phyloP scores from a whole-genome alignment of 2,329 filamentous ascomycete species.

The Mycosphaerelloides madeirae region DNA sequence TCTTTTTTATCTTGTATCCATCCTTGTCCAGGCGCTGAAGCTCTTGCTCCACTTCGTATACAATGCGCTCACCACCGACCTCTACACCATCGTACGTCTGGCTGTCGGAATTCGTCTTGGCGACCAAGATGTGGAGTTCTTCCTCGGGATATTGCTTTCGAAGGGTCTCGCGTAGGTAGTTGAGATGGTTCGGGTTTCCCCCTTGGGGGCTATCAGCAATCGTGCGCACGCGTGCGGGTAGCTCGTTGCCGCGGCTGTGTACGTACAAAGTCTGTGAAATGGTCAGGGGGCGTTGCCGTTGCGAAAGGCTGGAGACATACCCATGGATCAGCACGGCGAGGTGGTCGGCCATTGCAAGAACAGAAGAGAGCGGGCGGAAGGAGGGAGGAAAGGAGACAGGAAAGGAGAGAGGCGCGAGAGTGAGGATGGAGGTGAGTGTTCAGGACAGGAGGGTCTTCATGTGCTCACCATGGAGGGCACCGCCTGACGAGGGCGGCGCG shows the following conservation, averaged over 20 bases:
- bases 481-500: too few species aligned
- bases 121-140: conserved; percentile 64
- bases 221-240: background rate
- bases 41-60: conserved; percentile 58
- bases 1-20: conserved; percentile 69
- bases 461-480: too few species aligned
- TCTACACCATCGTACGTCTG: conserved; percentile 66
- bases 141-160: conserved; percentile 58
- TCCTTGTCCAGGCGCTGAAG: conserved; percentile 51
- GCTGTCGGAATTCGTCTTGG: conserved; percentile 67
- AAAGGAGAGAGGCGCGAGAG: too few species aligned
- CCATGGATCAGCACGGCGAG: conserved; percentile 73
- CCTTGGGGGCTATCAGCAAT: conserved; percentile 29
- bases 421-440: too few species aligned
- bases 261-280: background rate
- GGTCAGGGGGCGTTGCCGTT: background rate
- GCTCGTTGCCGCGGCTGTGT: background rate
- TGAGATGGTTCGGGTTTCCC: conserved; percentile 73
- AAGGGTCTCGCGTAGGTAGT: conserved; percentile 61
- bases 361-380: too few species aligned
- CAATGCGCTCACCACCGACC: conserved; percentile 62
- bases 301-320: conserved; percentile 43
- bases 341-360: conserved; percentile 47
- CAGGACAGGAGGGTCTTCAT: too few species aligned
- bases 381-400: too few species aligned